These are phyloP conservation scores for Hypoxylon sp. DNA, from an alignment of 2,329 filamentous ascomycete genomes.

Conservation along the genomic window DNA sequence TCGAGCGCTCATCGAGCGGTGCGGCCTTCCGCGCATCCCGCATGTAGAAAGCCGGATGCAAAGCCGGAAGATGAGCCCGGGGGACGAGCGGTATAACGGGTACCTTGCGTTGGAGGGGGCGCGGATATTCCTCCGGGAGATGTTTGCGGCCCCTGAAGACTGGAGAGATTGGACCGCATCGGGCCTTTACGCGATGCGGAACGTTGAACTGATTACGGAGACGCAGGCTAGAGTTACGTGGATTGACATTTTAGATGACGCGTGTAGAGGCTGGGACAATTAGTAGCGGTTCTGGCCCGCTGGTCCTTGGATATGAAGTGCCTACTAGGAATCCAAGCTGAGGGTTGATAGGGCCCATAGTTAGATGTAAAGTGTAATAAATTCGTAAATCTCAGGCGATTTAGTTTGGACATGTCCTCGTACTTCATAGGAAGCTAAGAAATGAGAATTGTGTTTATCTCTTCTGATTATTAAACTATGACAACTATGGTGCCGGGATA, in stretches of 20 bases:
- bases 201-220: neutral
- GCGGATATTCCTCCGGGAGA: neutral
- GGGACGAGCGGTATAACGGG: neutral
- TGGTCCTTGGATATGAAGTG: no score
- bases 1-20: neutral
- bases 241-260: neutral
- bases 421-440: neutral
- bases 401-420: neutral
- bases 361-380: neutral
- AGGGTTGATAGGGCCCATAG: neutral
- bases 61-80: neutral
- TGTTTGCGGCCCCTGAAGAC: neutral
- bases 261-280: neutral
- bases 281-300: neutral
- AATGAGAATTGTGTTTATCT: neutral
- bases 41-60: neutral
- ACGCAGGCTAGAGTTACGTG: conserved; percentile 2
- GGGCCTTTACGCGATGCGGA: neutral
- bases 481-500: neutral
- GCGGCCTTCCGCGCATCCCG: neutral
- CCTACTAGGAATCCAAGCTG: neutral
- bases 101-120: neutral
- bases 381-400: neutral
- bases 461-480: neutral
- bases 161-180: neutral